These are phyloP conservation scores for Puccinia polysora DNA, from an alignment of 1,284 basidiomycete species.

Conservation along the genomic window DNA sequence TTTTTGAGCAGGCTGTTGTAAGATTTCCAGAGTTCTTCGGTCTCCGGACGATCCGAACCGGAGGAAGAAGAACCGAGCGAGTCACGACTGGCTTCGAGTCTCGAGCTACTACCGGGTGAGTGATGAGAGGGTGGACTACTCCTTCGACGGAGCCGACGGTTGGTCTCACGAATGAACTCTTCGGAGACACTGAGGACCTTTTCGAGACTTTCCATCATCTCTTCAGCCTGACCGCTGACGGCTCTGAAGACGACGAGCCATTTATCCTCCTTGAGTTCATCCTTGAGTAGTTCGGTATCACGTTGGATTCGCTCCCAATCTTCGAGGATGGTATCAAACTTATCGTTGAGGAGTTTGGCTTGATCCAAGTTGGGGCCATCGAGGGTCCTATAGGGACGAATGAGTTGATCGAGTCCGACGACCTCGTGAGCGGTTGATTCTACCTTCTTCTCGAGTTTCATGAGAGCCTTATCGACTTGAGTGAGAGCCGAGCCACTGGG, in stretches of 20 bases:
- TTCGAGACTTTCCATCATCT: constrained; percentile 52
- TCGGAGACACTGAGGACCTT: constrained; percentile 48
- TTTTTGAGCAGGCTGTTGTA: constrained; percentile 22
- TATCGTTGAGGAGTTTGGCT: constrained; percentile 3
- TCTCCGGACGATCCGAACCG: background rate
- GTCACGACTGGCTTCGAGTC: background rate
- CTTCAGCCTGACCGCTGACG: constrained; percentile 49
- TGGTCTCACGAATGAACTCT: constrained; percentile 47
- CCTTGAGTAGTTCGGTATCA: constrained; percentile 49
- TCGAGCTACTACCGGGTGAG: background rate
- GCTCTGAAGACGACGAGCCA: constrained; percentile 50
- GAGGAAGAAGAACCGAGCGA: background rate
- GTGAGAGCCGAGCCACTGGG: constrained; percentile 27
- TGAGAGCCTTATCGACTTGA: constrained; percentile 28
- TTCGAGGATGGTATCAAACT: constrained; percentile 45
- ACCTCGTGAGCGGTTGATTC: constrained; percentile 12
- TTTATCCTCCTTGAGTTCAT: constrained; percentile 51
- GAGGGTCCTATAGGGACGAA: background rate
- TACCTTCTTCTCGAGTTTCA: constrained; percentile 28
- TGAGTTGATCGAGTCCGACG: background rate
- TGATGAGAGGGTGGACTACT: background rate
- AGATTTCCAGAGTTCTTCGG: constrained; percentile 17
- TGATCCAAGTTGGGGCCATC: background rate
- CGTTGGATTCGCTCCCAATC: constrained; percentile 48
- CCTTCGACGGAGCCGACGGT: constrained; percentile 35